phyloP scores from a whole-genome alignment of 163 green algal species.

The Smithsoniella earleae region DNA sequence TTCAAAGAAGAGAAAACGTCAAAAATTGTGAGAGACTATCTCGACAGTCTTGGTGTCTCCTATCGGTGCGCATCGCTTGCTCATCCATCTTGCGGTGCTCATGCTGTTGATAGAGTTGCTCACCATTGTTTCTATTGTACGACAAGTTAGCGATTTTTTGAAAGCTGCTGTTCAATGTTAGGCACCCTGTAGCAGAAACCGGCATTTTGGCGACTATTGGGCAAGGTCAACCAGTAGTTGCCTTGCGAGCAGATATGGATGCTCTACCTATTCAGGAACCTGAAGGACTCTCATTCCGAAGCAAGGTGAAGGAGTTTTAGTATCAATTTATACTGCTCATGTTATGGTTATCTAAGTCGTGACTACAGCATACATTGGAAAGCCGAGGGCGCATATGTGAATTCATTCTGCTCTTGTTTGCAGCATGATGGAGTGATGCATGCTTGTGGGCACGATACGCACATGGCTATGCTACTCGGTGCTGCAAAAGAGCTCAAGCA shows the following conservation, averaged over 20 bases:
- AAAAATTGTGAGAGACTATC: slow-evolving; percentile 36
- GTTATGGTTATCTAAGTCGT: too few relatives aligned
- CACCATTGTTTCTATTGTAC: too few relatives aligned
- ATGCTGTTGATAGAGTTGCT: neutral
- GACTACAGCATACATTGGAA: too few relatives aligned
- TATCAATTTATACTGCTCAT: too few relatives aligned
- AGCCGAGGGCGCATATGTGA: too few relatives aligned
- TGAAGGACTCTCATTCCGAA: slow-evolving; percentile 40
- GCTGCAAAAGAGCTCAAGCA: slow-evolving; percentile 63
- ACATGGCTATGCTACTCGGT: slow-evolving; percentile 85
- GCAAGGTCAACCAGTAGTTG: slow-evolving; percentile 53
- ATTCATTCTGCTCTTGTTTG: neutral
- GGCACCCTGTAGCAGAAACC: slow-evolving; percentile 45
- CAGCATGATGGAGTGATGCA: slow-evolving; percentile 56
- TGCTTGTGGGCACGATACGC: slow-evolving; percentile 85
- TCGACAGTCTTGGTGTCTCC: slow-evolving; percentile 47
- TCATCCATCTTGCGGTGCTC: neutral
- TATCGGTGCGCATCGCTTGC: slow-evolving; percentile 33
- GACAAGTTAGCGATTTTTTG: neutral
- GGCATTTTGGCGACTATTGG: slow-evolving; percentile 67
- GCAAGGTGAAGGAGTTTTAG: slow-evolving; percentile 34
- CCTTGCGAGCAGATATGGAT: slow-evolving; percentile 84
- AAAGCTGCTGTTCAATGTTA: neutral
- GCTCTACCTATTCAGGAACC: slow-evolving; percentile 67
- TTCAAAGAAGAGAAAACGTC: slow-evolving; percentile 47